Base-by-base conservation (phyloP, 768 basidiomycete species). In the Grammothele lineata region DNA sequence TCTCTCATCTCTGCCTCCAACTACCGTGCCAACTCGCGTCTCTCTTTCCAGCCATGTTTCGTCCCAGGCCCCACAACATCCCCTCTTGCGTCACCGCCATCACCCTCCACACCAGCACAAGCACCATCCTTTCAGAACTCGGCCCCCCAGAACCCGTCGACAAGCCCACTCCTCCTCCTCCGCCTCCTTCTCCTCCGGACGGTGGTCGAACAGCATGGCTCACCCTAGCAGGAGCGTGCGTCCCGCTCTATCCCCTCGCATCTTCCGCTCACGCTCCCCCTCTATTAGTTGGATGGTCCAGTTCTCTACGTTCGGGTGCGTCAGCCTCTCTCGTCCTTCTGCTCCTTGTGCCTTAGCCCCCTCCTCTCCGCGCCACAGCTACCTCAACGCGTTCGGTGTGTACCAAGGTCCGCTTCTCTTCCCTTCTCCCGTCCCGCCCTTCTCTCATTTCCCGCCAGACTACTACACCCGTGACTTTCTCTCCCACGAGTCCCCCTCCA, bases 381-480 rank as follows among this genome's bases (percentile, higher is more conserved):
- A 57, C 34, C 47, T 59, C 26, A 51, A 55, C n/a, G 53, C 61
- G 9, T 62, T 60, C 37, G 61, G 61, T n/a, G 61, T 62, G 23
- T 62, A 59, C 44, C 59, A 62, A 50, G 60, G 57, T 57, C n/a
- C 45, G 50, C 41, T 34, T 32, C 22, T 37, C 39, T 14, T 24
- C 38, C 36, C 4, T 11, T 33, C 24, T 35, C 21, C 34, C 42
- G 25, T 41, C 7, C 14, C 32, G 12, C 15, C n/a, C 21, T 17
- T 17, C 44, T 40, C 35, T 17, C 21, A 45, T 14, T 21, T 18
- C 48, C 38, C 24, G 24, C 18, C 35, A 58, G 54, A 58, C 30
- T 58, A 40, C 23, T 56, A 56, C 46, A 47, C 51, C 17, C 49
- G 55, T 15, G 23, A 41, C 5, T 56, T 53, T 18, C 57, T 56